Conservation (phyloP, 2,329 filamentous ascomycete genomes). For the Dothideomycetes sp. region DNA sequence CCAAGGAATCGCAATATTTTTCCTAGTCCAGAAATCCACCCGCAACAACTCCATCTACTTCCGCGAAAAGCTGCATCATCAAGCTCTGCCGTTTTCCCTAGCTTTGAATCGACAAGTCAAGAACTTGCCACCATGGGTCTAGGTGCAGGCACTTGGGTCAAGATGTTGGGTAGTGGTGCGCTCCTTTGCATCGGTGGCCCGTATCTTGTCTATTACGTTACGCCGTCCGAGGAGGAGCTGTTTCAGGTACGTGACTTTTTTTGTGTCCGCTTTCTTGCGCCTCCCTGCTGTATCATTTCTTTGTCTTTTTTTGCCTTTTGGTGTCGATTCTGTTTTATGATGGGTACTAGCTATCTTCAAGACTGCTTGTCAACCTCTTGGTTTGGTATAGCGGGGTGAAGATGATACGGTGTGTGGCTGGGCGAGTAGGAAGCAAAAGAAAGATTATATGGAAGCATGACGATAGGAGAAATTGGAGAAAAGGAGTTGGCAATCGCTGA, state of each 20-base stretch:
- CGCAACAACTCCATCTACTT: no score
- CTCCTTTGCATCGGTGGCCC: constrained; percentile 73
- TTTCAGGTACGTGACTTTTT: constrained; percentile 43
- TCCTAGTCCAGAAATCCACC: no score
- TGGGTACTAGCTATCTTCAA: no score
- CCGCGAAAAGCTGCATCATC: no score
- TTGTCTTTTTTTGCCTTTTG: not conserved
- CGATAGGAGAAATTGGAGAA: no score
- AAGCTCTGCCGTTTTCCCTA: no score
- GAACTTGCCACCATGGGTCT: constrained; percentile 28
- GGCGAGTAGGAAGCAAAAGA: no score
- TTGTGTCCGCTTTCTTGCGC: not conserved
- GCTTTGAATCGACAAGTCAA: not conserved
- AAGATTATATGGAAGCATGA: no score
- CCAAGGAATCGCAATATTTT: no score
- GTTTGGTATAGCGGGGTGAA: no score
- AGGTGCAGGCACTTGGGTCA: constrained; percentile 42
- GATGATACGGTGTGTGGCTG: no score
- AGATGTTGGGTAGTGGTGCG: constrained; percentile 64
- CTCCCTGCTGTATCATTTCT: not conserved
- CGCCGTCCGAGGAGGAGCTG: constrained; percentile 82
- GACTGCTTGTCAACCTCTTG: no score
- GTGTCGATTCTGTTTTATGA: not conserved
- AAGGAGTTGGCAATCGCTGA: not conserved
- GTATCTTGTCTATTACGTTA: constrained; percentile 66